Base-by-base conservation (phyloP, 192 early-diverging fungal species). In the Jimgerdemannia lactiflua region DNA sequence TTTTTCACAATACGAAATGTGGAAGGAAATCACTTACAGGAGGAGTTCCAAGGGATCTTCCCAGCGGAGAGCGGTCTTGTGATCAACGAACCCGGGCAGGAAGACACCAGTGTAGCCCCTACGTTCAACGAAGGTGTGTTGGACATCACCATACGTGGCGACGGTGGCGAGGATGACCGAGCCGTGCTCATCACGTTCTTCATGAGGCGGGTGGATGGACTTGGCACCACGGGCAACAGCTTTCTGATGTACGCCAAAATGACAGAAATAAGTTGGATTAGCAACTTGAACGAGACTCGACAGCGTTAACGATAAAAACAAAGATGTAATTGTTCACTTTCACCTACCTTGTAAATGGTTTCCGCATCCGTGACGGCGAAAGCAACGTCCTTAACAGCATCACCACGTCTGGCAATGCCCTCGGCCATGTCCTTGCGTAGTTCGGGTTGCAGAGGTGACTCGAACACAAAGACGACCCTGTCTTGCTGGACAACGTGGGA, bases 321-420 rank as follows among this genome's bases (percentile, higher is more conserved):
- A 42, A 43, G 4, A 4, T 2, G 70, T 17, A 8, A 29, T 29
- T 29, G 29, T 29, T 29, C 29, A 1, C 49, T 59, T 59, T 10
- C 14, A 42, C 66, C 4, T 77, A 71, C 77, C 66, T 81, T 73
- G 84, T 90, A 98, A 81, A 96, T 90, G 75, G 89, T 88, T 65
- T 91, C 86, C 68, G 85, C 89, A 75, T 98, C 88, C 78, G 95
- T 92, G 17, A 98, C 96, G 14, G 91, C 89, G 79, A 98, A 98
- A 19, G 96, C 96, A 43, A 99, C 92, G 86, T 99, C 94, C 83
- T 95, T 95, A 77, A 97, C 95, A 72, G 92, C 95, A 77, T 99
- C 97, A 80, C 97, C 97, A 86, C 96, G 96, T 41, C 79, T 77
- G 43, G 91, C 92, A 71, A 94, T 81, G 66, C 90, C 90, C 39